These are phyloP conservation scores for Claviceps sp. DNA, from an alignment of 2,329 filamentous ascomycete species.

Conservation along the genomic window DNA sequence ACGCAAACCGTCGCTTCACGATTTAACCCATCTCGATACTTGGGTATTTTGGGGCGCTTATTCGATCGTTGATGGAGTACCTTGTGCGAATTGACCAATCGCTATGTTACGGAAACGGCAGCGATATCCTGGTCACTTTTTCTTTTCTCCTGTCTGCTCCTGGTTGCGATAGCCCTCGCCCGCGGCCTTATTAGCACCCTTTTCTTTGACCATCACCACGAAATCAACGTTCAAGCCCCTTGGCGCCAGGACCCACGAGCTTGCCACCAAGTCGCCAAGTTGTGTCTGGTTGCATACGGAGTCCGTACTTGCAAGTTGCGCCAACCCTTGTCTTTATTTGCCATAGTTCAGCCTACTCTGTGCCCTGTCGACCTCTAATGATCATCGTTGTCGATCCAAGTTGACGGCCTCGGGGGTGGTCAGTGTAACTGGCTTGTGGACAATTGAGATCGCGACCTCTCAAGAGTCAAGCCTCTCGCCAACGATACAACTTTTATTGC, in stretches of 20 bases:
- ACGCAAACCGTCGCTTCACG: not conserved
- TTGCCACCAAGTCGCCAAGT: not conserved
- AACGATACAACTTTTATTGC: too few relatives aligned
- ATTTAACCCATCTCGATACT: not conserved
- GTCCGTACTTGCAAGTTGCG: not conserved
- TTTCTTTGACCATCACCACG: not conserved
- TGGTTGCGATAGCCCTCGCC: constrained; percentile 1
- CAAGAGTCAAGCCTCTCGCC: not conserved
- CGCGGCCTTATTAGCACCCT: not conserved
- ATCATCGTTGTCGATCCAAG: not conserved
- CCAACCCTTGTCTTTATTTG: not conserved
- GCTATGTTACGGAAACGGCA: not conserved
- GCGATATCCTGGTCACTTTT: not conserved
- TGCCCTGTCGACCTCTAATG: not conserved
- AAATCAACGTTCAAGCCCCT: not conserved
- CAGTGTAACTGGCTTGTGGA: not conserved
- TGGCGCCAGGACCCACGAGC: not conserved
- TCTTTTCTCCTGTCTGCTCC: constrained; percentile 32
- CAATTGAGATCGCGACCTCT: not conserved
- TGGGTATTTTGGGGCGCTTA: not conserved
- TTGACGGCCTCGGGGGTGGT: not conserved
- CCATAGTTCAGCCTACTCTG: not conserved
- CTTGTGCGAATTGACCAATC: not conserved
- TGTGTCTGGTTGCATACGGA: not conserved
- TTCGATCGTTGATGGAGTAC: not conserved